These are phyloP conservation scores for Ascoidea asiatica DNA, from an alignment of 805 yeast species.

Conservation along the genomic window DNA sequence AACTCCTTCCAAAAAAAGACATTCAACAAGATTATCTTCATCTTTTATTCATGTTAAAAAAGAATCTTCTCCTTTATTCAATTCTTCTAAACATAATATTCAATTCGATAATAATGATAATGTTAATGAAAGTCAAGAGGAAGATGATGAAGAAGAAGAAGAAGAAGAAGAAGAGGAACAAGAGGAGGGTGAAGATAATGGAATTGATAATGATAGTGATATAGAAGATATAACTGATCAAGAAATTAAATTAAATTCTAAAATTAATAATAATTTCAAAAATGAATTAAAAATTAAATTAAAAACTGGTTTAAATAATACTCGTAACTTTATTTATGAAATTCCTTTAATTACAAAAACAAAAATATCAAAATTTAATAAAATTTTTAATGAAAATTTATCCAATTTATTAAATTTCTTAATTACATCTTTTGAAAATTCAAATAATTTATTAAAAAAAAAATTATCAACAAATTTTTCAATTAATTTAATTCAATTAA, in stretches of 20 bases:
- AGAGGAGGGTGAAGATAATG: constrained; percentile 4
- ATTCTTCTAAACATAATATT: neutral
- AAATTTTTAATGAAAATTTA: neutral
- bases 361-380: constrained; percentile 1
- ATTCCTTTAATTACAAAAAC: constrained; percentile 4
- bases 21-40: neutral
- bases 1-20: no score
- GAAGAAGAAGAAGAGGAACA: constrained; percentile 7
- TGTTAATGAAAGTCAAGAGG: neutral
- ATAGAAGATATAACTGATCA: neutral
- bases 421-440: neutral
- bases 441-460: constrained; percentile 2
- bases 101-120: no score
- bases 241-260: constrained; percentile 1
- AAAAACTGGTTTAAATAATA: neutral
- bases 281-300: constrained; percentile 1
- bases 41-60: neutral
- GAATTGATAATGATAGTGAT: neutral
- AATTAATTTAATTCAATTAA: constrained; percentile 3
- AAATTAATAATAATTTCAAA: constrained; percentile 1
- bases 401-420: neutral
- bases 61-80: constrained; percentile 1
- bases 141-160: constrained; percentile 1
- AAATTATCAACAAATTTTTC: constrained; percentile 4
- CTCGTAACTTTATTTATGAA: neutral